Evolutionary conservation across 331 rosid genomes (phyloP).

Genomic region (Erythrophleum ivorense): DNA sequence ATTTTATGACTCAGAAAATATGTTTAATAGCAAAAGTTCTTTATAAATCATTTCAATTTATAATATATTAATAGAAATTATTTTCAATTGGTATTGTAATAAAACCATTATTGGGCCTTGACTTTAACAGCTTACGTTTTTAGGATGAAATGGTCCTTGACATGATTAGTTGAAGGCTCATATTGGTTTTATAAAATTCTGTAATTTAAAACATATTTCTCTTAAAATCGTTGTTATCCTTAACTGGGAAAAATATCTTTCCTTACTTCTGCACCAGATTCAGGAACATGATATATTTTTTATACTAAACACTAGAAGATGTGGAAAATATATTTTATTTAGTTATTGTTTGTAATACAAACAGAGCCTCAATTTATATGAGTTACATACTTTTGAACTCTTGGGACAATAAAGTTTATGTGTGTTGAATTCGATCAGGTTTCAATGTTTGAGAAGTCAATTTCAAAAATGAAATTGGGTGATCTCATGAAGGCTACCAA

Average conservation of each 20-base stretch:
- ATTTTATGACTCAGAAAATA: not conserved
- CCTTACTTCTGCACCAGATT: not conserved
- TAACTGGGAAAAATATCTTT: not conserved
- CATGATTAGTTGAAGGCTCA: not conserved
- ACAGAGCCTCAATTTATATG: not conserved
- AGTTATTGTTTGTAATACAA: not conserved
- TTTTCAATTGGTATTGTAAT: constrained; percentile 13
- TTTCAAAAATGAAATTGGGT: constrained; percentile 80
- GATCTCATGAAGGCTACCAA: constrained; percentile 96
- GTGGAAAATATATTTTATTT: not conserved
- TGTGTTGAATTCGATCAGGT: constrained; percentile 60
- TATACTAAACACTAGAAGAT: not conserved
- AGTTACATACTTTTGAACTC: not conserved
- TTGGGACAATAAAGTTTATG: constrained; percentile 24
- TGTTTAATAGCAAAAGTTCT: constrained; percentile 8
- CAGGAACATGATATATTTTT: constrained; percentile 17
- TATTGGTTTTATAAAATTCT: not conserved
- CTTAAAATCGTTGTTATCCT: constrained; percentile 4
- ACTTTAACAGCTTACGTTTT: not conserved
- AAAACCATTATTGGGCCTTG: not conserved
- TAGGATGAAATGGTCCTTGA: not conserved
- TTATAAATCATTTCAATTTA: constrained; percentile 4
- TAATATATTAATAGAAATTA: not conserved
- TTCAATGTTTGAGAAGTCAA: constrained; percentile 81
- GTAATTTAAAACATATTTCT: not conserved